These are phyloP conservation scores for Penicillium capsulatum DNA, from an alignment of 2,329 filamentous ascomycete genomes.

Conservation along the genomic window DNA sequence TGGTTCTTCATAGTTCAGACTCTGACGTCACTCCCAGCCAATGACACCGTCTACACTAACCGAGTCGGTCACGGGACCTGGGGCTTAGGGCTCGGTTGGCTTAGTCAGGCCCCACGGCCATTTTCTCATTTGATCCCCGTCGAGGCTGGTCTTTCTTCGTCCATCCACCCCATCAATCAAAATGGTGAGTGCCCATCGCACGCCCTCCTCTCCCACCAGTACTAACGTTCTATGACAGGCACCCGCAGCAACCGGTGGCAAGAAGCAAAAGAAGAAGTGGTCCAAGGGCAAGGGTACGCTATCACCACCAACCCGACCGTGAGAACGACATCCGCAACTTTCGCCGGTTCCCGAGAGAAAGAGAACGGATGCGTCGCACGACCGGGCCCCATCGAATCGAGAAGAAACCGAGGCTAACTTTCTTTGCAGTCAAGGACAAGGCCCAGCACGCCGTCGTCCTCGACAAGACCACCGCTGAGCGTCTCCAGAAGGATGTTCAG, in stretches of 20 bases:
- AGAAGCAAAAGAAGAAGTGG: slow-evolving; percentile 57
- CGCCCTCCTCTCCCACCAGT: slow-evolving; percentile 6
- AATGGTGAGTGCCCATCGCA: slow-evolving; percentile 23
- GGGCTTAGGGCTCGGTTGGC: slow-evolving; percentile 24
- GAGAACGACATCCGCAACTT: slow-evolving; percentile 20
- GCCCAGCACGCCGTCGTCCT: slow-evolving; percentile 97
- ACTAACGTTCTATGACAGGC: slow-evolving; percentile 33
- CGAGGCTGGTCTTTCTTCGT: slow-evolving; percentile 15
- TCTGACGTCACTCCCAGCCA: too few relatives aligned
- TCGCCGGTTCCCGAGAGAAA: slow-evolving; percentile 10
- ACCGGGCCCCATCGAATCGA: slow-evolving; percentile 7
- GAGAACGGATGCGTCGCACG: slow-evolving; percentile 15
- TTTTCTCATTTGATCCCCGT: slow-evolving; percentile 24
- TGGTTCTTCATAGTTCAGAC: too few relatives aligned
- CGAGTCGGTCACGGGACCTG: slow-evolving; percentile 15
- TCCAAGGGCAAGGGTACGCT: slow-evolving; percentile 54
- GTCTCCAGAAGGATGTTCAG: slow-evolving; percentile 99
- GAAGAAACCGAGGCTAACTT: slow-evolving; percentile 21
- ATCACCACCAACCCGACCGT: slow-evolving; percentile 24
- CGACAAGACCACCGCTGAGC: slow-evolving; percentile 95
- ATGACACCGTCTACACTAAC: slow-evolving; percentile 17
- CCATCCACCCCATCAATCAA: slow-evolving; percentile 25
- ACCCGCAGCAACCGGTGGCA: slow-evolving; percentile 47
- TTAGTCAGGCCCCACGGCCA: slow-evolving; percentile 26
- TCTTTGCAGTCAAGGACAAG: slow-evolving; percentile 95